Conservation (phyloP, 1,284 basidiomycete genomes). For the Trichosporon inkin region DNA sequence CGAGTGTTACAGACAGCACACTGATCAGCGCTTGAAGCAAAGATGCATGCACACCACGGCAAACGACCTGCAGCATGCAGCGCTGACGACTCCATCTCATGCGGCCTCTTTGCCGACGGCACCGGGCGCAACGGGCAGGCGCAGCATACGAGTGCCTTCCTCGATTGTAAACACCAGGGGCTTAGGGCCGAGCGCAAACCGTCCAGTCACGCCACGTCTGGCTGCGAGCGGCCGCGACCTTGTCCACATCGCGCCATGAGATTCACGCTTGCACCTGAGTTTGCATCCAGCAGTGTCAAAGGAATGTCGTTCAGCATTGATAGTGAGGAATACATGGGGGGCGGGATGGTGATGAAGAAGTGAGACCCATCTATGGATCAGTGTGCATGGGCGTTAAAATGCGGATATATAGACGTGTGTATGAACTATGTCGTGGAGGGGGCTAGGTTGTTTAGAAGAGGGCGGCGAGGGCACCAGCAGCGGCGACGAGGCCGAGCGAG, state of each 20-base stretch:
- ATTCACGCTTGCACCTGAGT: background rate
- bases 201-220: background rate
- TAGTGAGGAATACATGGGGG: constrained; percentile 11
- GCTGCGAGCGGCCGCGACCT: too few relatives aligned
- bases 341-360: constrained; percentile 3
- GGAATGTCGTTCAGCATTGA: background rate
- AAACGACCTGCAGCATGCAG: too few relatives aligned
- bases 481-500: constrained; percentile 22
- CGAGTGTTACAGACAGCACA: too few relatives aligned
- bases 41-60: too few relatives aligned
- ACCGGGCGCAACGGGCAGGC: too few relatives aligned
- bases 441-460: constrained; percentile 26
- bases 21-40: too few relatives aligned
- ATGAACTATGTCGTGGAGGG: constrained; percentile 9
- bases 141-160: background rate
- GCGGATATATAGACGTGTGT: constrained; percentile 11
- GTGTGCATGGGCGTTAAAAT: constrained; percentile 9
- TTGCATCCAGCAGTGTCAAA: background rate
- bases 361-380: constrained; percentile 7
- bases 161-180: too few relatives aligned
- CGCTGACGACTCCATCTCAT: too few relatives aligned
- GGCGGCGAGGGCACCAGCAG: constrained; percentile 30
- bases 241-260: background rate
- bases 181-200: too few relatives aligned
- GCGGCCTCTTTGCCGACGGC: too few relatives aligned